Evolutionary conservation across 805 yeast genomes (phyloP).

Genomic region (Yamadazyma philogaea): DNA sequence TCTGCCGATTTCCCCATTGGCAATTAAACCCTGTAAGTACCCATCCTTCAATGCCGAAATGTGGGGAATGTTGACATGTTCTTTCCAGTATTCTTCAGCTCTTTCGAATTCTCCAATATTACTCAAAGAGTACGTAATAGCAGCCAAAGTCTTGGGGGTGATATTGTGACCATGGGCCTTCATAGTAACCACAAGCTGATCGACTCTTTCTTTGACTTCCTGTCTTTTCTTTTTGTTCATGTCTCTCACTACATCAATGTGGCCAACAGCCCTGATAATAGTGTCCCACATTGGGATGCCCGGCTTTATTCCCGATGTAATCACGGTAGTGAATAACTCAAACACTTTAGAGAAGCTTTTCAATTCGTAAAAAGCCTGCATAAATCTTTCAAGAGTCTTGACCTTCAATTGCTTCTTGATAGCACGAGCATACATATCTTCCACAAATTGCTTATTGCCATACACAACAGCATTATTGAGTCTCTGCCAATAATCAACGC

Average conservation of each 20-base stretch:
- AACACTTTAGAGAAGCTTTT: slow-evolving; percentile 36
- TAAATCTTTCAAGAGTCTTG: slow-evolving; percentile 39
- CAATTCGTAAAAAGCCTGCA: slow-evolving; percentile 44
- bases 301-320: neutral
- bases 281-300: slow-evolving; percentile 53
- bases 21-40: slow-evolving; percentile 43
- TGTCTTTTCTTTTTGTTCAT: slow-evolving; percentile 30
- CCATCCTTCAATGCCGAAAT: slow-evolving; percentile 42
- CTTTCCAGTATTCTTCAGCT: slow-evolving; percentile 39
- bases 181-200: slow-evolving; percentile 31
- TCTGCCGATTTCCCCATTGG: slow-evolving; percentile 36
- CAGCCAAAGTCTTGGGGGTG: slow-evolving; percentile 47
- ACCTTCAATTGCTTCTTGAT: slow-evolving; percentile 33
- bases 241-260: slow-evolving; percentile 22
- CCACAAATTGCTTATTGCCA: slow-evolving; percentile 14
- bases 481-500: slow-evolving; percentile 19
- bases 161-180: slow-evolving; percentile 30
- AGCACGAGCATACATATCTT: slow-evolving; percentile 26
- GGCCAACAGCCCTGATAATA: slow-evolving; percentile 49
- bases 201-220: slow-evolving; percentile 21
- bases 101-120: slow-evolving; percentile 38
- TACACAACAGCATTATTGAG: slow-evolving; percentile 21
- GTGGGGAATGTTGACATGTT: slow-evolving; percentile 29
- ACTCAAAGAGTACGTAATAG: slow-evolving; percentile 47
- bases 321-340: slow-evolving; percentile 41